Base-by-base conservation (phyloP, 2,329 filamentous ascomycete genomes). In the Diaporthe eres region DNA sequence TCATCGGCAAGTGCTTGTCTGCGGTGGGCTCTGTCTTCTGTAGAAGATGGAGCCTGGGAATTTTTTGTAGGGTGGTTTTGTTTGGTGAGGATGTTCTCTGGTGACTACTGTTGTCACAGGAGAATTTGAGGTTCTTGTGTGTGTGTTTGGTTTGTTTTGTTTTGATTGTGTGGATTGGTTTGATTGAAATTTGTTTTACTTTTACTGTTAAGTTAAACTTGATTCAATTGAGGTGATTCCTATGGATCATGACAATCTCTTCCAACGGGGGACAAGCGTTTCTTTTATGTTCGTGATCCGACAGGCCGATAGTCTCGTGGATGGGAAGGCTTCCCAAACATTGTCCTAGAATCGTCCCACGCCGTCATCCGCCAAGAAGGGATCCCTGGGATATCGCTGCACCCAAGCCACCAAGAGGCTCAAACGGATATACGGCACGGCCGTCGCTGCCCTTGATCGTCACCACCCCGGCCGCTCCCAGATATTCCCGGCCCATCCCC, bases 401-500 rank as follows among this genome's bases (percentile, higher is more conserved):
- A 67, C 25, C 25, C 25, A 9, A 31, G 42, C 6, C 61, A 68
- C 31, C 47, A 53, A 53, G 47, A 68, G 65, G 65, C 49, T 70
- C 65, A 70, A 70, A 3, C 65, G 65, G 65, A 15, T 70, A 55
- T 31, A 39, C 65, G 65, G 65, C 65, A 70, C 47, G 34, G 6
- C 49, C 49, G 34, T 25, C 1, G 47, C 49, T 42, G 65, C 65
- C 65, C 49, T 70, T 70, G 65, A 55, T 68, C 31, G 34, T 22
- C 65, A 4, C 4, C 60, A 39, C 31, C 65, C 49, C 65, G 49
- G 49, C 31, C 47, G 65, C 47, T 55, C 34, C 34, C 65, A 70
- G 34, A 70, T 55, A 70, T 70, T 70, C 65, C 65, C 65, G 65
- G 65, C 65, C 65, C 65, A 70, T 70, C n/a, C 31, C 65, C 65